phyloP scores from a whole-genome alignment of 352 stramenopile species.

The Thraustochytrium sp. region DNA sequence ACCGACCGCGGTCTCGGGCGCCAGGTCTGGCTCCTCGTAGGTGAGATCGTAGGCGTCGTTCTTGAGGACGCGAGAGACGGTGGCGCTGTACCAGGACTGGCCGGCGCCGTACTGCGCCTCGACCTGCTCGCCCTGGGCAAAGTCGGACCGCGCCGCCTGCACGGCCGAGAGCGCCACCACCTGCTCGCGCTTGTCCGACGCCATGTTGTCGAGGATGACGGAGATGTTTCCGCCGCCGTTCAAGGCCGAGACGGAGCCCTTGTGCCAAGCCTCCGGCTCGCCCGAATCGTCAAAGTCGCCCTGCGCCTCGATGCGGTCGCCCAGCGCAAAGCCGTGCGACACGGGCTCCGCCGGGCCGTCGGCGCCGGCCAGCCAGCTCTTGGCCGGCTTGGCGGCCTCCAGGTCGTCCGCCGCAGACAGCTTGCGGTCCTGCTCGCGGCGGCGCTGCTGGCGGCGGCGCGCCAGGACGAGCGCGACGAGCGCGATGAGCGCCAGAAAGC shows the following conservation, averaged over 20 bases:
- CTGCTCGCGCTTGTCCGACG: neutral
- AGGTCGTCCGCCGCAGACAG: neutral
- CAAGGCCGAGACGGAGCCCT: neutral
- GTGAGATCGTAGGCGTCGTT: conserved; percentile 12
- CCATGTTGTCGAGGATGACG: neutral
- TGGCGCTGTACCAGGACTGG: neutral
- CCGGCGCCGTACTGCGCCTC: conserved; percentile 13
- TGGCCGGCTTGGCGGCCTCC: neutral
- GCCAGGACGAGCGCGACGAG: neutral
- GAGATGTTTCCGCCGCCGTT: neutral
- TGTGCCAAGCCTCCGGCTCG: neutral
- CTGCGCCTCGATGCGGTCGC: conserved; percentile 27
- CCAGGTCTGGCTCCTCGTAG: neutral
- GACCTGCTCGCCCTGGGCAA: neutral
- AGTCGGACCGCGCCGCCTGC: neutral
- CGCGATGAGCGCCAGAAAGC: too few relatives aligned
- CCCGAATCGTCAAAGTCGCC: neutral
- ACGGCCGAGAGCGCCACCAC: neutral
- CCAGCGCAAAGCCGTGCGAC: neutral
- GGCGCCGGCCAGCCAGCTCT: neutral
- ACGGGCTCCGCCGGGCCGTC: neutral
- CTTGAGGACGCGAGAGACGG: neutral
- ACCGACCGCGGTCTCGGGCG: neutral
- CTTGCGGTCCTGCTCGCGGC: neutral
- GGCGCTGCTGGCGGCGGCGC: neutral